Conservation (phyloP, 441 rosid species). For the Corymbia calophylla region DNA sequence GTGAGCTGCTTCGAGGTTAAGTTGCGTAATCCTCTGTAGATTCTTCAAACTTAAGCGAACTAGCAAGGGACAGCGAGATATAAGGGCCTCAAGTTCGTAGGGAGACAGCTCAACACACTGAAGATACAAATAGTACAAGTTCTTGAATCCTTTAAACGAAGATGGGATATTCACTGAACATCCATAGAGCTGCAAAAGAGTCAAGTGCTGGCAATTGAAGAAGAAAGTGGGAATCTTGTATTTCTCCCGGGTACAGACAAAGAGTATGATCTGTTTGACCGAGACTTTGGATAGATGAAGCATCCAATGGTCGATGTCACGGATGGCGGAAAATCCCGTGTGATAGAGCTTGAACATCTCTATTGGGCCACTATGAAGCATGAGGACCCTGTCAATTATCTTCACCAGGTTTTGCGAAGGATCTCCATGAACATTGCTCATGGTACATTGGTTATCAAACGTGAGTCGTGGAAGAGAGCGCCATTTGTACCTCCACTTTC, state of each 20-base stretch:
- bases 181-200: slow-evolving; percentile 8
- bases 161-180: slow-evolving; percentile 19
- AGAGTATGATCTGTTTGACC: not conserved
- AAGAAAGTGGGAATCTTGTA: slow-evolving; percentile 17
- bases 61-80: slow-evolving; percentile 18
- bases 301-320: slow-evolving; percentile 16
- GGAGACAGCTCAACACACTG: slow-evolving; percentile 1
- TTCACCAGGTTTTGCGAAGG: not conserved
- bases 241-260: not conserved
- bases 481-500: not conserved
- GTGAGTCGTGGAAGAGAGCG: not conserved
- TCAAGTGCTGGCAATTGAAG: slow-evolving; percentile 16
- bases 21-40: not conserved
- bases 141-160: slow-evolving; percentile 20
- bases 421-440: not conserved
- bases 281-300: slow-evolving; percentile 9
- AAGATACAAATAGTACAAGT: slow-evolving; percentile 16
- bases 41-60: slow-evolving; percentile 1
- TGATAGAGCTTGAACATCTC: not conserved
- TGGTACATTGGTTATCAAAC: not conserved
- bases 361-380: not conserved
- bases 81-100: slow-evolving; percentile 11
- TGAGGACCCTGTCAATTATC: not conserved
- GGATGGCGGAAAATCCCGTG: not conserved
- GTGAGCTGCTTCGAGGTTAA: not conserved